Percentiles rank a stretch among this genome's conserved stretches.
These are phyloP conservation scores for Euptelea pleiosperma DNA, from an alignment of 164 flowering plant species.

Conservation along the genomic window DNA sequence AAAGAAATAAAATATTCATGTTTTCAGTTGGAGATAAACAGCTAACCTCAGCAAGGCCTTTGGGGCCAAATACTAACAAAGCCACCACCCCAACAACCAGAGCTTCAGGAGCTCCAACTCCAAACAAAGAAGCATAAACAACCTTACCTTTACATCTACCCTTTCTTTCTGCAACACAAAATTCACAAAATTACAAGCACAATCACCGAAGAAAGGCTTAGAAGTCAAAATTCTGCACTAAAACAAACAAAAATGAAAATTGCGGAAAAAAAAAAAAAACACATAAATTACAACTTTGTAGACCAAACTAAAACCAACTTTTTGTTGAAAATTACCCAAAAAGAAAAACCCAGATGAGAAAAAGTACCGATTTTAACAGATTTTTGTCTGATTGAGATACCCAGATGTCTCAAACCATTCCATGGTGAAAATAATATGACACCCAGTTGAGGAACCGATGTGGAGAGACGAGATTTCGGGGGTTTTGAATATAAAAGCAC, in stretches of 20 bases:
- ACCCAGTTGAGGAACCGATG: conserved; percentile 42
- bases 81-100: conserved; percentile 98
- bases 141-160: conserved; percentile 45
- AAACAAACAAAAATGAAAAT: neutral
- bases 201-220: neutral
- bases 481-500: conserved; percentile 21
- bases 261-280: neutral
- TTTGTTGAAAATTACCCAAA: neutral
- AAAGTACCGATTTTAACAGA: conserved; percentile 30
- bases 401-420: conserved; percentile 61
- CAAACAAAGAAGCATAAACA: conserved; percentile 85
- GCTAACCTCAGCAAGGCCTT: conserved; percentile 98
- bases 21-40: neutral
- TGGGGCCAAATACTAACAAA: conserved; percentile 96
- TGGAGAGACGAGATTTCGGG: conserved; percentile 22
- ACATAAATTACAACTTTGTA: neutral
- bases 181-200: neutral
- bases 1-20: too few species aligned
- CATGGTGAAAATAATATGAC: conserved; percentile 38
- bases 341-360: conserved; percentile 17
- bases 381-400: conserved; percentile 37
- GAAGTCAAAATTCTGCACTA: neutral
- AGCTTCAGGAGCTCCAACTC: conserved; percentile 99
- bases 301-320: neutral
- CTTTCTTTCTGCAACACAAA: conserved; percentile 47